Base-by-base conservation (phyloP, 352 stramenopile genomes). In the Phytophthora multivora region DNA sequence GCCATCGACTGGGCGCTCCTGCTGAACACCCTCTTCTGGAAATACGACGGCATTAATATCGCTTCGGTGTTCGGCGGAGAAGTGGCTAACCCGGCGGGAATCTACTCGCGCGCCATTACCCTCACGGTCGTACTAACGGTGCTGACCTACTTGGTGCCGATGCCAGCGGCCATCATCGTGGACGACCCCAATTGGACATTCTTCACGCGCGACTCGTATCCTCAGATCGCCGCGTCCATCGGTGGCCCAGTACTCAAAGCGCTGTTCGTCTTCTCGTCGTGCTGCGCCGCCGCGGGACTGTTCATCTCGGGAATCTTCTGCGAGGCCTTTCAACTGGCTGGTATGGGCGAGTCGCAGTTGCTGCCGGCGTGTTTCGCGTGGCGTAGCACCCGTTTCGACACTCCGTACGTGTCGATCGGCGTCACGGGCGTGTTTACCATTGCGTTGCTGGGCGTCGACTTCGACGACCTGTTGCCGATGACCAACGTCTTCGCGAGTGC, bases 21-120 rank as follows among this genome's bases (percentile, higher is more conserved):
- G 23, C 51, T 97, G 10, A 98, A 97, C 67, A 96, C 93, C 39
- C 74, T 98, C 19, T 98, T 98, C 66, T 98, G 92, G 92, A 96
- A 95, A 63, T 86, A 96, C 28, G 97, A 97, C 65, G 91, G 83
- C n/a, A 98, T 96, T 65, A 93, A 98, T 58, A 82, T 71, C 42
- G 89, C 83, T 3, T 91, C 85, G 4, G 79, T 79, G 5, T 97
- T 97, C 66, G 89, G 88, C 7, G 89, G 75, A 6, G 90, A 98
- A 53, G 86, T 97, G n/a, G 62, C 87, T 5, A 85, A 92, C 66
- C 88, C 89, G 2, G 80, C 70, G 4, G 71, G 71, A 11, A 84
- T 74, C 3, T 97, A 95, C 63, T 83, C 88, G 9, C 66, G 61
- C 9, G 69, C 69, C 19, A 72, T 78, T 19, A 40, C 61, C 7